phyloP scores from a whole-genome alignment of 1,284 basidiomycete genomes.

The Coriolopsis trogii region DNA sequence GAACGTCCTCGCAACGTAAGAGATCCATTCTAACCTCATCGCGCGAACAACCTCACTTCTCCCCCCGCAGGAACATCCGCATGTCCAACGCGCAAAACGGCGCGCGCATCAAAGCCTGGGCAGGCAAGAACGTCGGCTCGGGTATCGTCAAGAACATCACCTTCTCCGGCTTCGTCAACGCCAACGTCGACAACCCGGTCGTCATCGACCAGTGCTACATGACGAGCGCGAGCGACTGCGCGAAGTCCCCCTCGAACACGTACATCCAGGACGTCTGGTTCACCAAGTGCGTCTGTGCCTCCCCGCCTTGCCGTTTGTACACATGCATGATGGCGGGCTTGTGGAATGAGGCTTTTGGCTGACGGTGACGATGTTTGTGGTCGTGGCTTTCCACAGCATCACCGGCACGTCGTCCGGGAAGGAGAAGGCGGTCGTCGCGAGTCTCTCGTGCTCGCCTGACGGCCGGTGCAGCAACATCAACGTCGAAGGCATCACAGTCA shows the following conservation, averaged over 20 bases:
- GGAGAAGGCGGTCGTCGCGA: slow-evolving; percentile 51
- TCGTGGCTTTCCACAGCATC: slow-evolving; percentile 40
- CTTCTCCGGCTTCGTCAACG: slow-evolving; percentile 40
- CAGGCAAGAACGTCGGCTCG: slow-evolving; percentile 35
- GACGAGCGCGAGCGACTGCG: slow-evolving; percentile 33
- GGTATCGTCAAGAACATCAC: slow-evolving; percentile 44
- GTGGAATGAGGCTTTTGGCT: too few relatives aligned
- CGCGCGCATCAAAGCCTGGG: slow-evolving; percentile 54
- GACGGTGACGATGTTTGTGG: too few relatives aligned
- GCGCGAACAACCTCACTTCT: background rate
- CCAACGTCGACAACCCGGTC: slow-evolving; percentile 48
- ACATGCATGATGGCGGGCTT: too few relatives aligned
- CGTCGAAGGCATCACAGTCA: slow-evolving; percentile 47
- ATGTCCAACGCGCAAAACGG: slow-evolving; percentile 54
- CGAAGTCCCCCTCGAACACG: slow-evolving; percentile 37
- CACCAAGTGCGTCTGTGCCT: slow-evolving; percentile 39
- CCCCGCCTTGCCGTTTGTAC: background rate
- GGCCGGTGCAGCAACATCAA: slow-evolving; percentile 50
- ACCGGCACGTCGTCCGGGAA: slow-evolving; percentile 57
- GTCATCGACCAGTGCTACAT: slow-evolving; percentile 47
- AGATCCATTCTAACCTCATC: background rate
- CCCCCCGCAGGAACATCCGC: slow-evolving; percentile 39
- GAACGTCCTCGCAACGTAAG: slow-evolving; percentile 44
- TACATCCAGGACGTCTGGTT: slow-evolving; percentile 55
- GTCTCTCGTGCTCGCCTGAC: slow-evolving; percentile 58